Evolutionary conservation across 139 green algal genomes (phyloP).

Genomic region (Chlamydomonas incerta): DNA sequence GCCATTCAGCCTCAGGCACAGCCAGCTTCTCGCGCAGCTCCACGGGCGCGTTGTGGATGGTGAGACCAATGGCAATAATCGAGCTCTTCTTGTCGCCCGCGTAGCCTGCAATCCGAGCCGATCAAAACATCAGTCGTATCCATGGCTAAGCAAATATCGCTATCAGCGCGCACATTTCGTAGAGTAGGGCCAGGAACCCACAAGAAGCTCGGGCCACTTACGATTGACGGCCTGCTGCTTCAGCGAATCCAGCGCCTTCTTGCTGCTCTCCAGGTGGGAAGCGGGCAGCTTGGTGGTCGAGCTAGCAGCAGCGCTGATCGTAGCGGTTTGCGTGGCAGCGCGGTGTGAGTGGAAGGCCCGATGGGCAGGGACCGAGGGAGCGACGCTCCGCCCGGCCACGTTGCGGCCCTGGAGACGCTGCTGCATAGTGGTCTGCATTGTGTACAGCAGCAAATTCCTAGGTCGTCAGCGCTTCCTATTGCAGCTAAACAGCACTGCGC

Average conservation of each 20-base stretch:
- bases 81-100: constrained; percentile 88
- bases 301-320: neutral
- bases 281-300: constrained; percentile 59
- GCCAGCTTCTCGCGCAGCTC: constrained; percentile 98
- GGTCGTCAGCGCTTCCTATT: neutral
- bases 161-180: too few relatives aligned
- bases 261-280: constrained; percentile 67
- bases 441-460: neutral
- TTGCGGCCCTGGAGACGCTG: constrained; percentile 27
- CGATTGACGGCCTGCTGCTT: constrained; percentile 69
- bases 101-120: constrained; percentile 80
- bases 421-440: constrained; percentile 37
- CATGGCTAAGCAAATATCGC: too few relatives aligned
- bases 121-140: neutral
- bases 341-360: neutral
- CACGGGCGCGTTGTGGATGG: constrained; percentile 95
- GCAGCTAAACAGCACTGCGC: neutral
- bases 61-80: constrained; percentile 97
- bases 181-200: neutral
- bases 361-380: neutral
- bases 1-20: constrained; percentile 96
- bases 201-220: constrained; percentile 52
- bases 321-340: too few relatives aligned
- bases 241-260: constrained; percentile 75
- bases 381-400: constrained; percentile 11